A percentile compares a stretch with the other conserved stretches of the same genome.
phyloP scores from a whole-genome alignment of 495 filamentous ascomycete species.

The Hapsidospora chrysogenum region DNA sequence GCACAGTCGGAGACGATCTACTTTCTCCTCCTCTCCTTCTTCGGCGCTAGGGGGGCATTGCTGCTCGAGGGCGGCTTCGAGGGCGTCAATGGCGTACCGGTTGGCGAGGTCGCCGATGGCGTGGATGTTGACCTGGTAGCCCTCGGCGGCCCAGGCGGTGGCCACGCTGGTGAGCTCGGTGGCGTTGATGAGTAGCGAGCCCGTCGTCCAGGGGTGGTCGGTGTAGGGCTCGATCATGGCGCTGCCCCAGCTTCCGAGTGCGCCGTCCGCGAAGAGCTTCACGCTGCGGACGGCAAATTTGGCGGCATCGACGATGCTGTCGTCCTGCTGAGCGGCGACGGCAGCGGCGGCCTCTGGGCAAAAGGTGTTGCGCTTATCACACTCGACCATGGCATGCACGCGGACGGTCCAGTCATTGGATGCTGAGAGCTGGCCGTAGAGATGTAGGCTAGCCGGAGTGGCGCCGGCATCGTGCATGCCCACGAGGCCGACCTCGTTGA shows the following conservation, averaged over 20 bases:
- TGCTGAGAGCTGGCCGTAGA: conserved; percentile 27
- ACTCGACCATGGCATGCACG: conserved; percentile 49
- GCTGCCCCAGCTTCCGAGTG: conserved; percentile 46
- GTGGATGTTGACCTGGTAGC: conserved; percentile 44
- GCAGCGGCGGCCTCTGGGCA: conserved; percentile 29
- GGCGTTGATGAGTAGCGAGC: conserved; percentile 43
- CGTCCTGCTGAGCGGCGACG: conserved; percentile 11
- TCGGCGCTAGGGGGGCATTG: too few relatives aligned
- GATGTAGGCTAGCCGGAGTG: conserved; percentile 25
- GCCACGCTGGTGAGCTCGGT: conserved; percentile 29
- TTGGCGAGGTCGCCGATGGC: conserved; percentile 50
- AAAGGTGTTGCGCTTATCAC: conserved; percentile 38
- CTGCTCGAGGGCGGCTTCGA: conserved; percentile 24
- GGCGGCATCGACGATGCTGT: not conserved
- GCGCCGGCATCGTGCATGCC: conserved; percentile 48
- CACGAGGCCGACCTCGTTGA: conserved; percentile 43
- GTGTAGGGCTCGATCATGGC: conserved; percentile 45
- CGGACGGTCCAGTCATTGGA: conserved; percentile 32
- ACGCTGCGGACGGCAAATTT: conserved; percentile 34
- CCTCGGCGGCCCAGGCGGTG: conserved; percentile 27
- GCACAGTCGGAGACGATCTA: conserved; percentile 14
- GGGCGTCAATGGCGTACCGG: conserved; percentile 37
- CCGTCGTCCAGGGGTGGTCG: conserved; percentile 35
- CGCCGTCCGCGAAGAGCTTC: conserved; percentile 47
- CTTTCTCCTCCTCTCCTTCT: conserved; percentile 8